phyloP scores from a whole-genome alignment of 148 eudicot genomes.

The Nepenthes mirabilis region DNA sequence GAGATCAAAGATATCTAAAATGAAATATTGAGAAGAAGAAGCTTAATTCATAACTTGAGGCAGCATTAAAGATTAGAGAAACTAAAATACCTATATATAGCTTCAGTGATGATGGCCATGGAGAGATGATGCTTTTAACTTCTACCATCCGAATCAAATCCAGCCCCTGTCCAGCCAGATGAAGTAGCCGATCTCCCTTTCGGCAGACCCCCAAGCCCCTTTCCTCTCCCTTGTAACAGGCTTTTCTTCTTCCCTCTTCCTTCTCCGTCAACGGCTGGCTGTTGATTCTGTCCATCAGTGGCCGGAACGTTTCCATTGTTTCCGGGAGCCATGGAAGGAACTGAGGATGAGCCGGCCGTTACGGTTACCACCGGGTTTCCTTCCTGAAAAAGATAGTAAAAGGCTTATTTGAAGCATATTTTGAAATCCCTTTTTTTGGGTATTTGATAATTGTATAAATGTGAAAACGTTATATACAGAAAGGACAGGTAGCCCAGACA shows the following conservation, averaged over 20 bases:
- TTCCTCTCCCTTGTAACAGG: constrained; percentile 49
- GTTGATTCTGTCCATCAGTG: constrained; percentile 23
- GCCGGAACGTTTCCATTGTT: constrained; percentile 14
- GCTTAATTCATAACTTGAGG: too few species aligned
- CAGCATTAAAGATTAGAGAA: too few species aligned
- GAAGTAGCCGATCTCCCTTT: constrained; percentile 58
- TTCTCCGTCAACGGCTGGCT: constrained; percentile 31
- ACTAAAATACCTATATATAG: too few species aligned
- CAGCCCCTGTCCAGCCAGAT: constrained; percentile 95
- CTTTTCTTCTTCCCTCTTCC: constrained; percentile 76
- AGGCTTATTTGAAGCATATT: not conserved
- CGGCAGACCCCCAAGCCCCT: constrained; percentile 63
- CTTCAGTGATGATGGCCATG: too few species aligned
- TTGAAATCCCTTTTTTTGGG: not conserved
- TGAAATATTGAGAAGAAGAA: too few species aligned
- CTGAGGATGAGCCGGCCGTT: constrained; percentile 17
- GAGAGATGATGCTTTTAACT: constrained; percentile 12
- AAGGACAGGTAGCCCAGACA: too few species aligned
- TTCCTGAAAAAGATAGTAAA: constrained; percentile 12
- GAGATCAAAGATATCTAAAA: too few species aligned
- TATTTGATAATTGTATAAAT: too few species aligned
- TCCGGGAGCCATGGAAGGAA: constrained; percentile 22
- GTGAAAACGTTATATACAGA: too few species aligned
- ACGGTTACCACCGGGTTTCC: constrained; percentile 11
- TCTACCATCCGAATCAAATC: constrained; percentile 73